Conservation (phyloP, 2,329 filamentous ascomycete species). For the Pseudogymnoascus sp. region DNA sequence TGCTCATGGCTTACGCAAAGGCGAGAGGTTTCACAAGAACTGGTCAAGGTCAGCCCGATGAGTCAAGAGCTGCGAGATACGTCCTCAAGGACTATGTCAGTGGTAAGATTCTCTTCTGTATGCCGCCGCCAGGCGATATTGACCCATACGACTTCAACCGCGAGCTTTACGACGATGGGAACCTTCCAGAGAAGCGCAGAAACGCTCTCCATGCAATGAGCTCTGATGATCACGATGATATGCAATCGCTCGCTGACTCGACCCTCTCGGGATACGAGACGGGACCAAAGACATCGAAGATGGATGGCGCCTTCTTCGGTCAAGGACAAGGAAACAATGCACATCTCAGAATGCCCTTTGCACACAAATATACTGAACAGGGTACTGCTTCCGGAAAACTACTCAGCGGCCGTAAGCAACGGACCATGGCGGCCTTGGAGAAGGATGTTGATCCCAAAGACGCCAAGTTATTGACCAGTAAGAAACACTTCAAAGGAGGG, state of each 20-base stretch:
- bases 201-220: slow-evolving; percentile 48
- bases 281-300: slow-evolving; percentile 65
- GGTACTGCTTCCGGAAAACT: slow-evolving; percentile 58
- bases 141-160: slow-evolving; percentile 75
- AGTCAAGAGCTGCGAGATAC: slow-evolving; percentile 81
- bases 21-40: slow-evolving; percentile 87
- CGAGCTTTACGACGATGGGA: slow-evolving; percentile 76
- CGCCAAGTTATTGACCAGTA: slow-evolving; percentile 55
- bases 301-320: slow-evolving; percentile 89
- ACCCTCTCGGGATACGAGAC: slow-evolving; percentile 47
- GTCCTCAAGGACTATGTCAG: slow-evolving; percentile 96
- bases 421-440: slow-evolving; percentile 73
- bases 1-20: slow-evolving; percentile 77
- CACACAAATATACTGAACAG: slow-evolving; percentile 80
- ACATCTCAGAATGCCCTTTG: slow-evolving; percentile 74
- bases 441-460: slow-evolving; percentile 79
- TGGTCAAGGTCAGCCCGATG: slow-evolving; percentile 84
- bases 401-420: slow-evolving; percentile 75
- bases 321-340: slow-evolving; percentile 53
- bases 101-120: slow-evolving; percentile 87
- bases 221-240: slow-evolving; percentile 28
- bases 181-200: slow-evolving; percentile 76
- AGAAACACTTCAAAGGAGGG: slow-evolving; percentile 92
- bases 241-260: slow-evolving; percentile 35
- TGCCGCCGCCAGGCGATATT: slow-evolving; percentile 70